Base-by-base conservation (phyloP, 495 filamentous ascomycete species). In the Hyaloscypha bicolor region DNA sequence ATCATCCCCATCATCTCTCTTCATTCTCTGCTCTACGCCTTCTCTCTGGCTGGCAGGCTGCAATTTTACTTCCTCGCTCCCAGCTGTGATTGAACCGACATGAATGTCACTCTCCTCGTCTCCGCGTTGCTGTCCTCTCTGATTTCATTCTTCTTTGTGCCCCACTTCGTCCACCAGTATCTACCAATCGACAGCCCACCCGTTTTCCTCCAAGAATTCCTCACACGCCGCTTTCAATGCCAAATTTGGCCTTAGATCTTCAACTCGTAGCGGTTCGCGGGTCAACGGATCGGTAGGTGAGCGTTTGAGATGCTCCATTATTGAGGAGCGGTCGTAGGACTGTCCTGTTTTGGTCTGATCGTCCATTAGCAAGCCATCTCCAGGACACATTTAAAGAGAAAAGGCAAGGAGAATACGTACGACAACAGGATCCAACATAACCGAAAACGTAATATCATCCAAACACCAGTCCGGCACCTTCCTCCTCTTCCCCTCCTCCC, bases 131-230 rank as follows among this genome's bases (percentile, higher is more conserved):
- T 25, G 25, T 25, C 25, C 25, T 25, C 2, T 25, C 25, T 25
- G 25, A 25, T 25, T 25, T 2, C 25, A 25, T 25, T 25, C 25
- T 25, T 25, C 25, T 25, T 25, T 25, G 25, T 25, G 25, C 2
- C 25, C 2, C 25, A 25, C 25, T 25, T 25, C 25, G 25, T 25
- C 25, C 25, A 2, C 25, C 25, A 2, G 25, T 25, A 37, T 56
- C 62, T 79, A 98, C 87, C 90, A 99, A 74, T 98, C 95, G 9
- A 90, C 91, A 21, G 93, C 92, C 94, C 95, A 98, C 31, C 94
- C 95, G 75, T 97, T 97, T 65, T 92, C 80, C 16, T 90, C 81
- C 69, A 97, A 76, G 72, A 96, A 98, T 59, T 92, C 90, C 39
- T 90, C 87, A 73, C 93, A 96, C 0, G 93, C 95, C 33, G 90